phyloP scores from a whole-genome alignment of 768 basidiomycete species.

The Sutorius australiensis region DNA sequence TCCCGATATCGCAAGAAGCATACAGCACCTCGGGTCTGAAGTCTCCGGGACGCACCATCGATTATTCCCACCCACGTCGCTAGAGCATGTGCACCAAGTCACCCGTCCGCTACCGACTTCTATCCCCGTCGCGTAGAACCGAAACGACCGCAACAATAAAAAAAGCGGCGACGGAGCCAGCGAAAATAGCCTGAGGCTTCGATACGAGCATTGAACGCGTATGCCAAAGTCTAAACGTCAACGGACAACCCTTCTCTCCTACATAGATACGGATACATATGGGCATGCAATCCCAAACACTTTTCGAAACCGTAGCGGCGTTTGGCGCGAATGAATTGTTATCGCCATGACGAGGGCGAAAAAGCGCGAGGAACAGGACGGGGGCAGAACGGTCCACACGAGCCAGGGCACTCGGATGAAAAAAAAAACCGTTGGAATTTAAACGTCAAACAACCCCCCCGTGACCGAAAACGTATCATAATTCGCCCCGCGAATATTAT shows the following conservation, averaged over 20 bases:
- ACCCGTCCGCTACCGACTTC: slow-evolving; percentile 21
- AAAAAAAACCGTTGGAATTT: not conserved
- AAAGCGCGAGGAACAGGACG: not conserved
- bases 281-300: slow-evolving; percentile 5
- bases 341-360: not conserved
- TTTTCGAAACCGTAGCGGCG: not conserved
- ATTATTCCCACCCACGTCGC: not conserved
- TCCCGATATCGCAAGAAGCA: not conserved
- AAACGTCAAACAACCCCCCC: not conserved
- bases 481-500: not conserved
- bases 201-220: not conserved
- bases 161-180: not conserved
- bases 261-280: not conserved
- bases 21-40: not conserved
- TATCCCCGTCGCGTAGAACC: not conserved
- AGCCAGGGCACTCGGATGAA: not conserved
- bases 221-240: slow-evolving; percentile 13
- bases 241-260: not conserved
- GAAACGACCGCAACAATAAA: not conserved
- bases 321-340: not conserved
- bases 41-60: not conserved
- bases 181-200: slow-evolving; percentile 9
- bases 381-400: not conserved
- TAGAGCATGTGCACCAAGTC: slow-evolving; percentile 17
- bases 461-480: not conserved